phyloP scores from a whole-genome alignment of 2,329 filamentous ascomycete genomes.

The Lasiodiplodia gonubiensis region DNA sequence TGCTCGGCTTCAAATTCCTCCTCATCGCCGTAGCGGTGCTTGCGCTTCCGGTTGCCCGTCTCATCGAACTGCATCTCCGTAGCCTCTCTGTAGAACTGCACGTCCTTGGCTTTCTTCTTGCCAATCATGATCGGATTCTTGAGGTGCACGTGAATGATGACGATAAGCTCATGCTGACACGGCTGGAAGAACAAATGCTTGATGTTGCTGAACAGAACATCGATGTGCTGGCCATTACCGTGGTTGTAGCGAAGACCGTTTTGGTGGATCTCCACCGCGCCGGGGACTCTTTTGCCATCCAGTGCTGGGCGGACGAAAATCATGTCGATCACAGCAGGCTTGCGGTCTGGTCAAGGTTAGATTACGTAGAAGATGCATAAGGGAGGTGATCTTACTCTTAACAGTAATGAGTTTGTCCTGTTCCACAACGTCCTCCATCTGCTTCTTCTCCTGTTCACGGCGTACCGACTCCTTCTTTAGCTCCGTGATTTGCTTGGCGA shows the following conservation, averaged over 20 bases:
- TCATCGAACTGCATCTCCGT: slow-evolving; percentile 99
- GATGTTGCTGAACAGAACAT: slow-evolving; percentile 97
- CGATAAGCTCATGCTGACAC: slow-evolving; percentile 92
- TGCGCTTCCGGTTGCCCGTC: slow-evolving; percentile 95
- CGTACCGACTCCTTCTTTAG: slow-evolving; percentile 92
- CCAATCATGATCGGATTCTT: slow-evolving; percentile 98
- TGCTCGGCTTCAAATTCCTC: slow-evolving; percentile 99
- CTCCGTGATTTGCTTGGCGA: slow-evolving; percentile 91
- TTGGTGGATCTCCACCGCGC: slow-evolving; percentile 96
- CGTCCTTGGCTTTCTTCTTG: slow-evolving; percentile 98
- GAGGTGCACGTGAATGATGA: slow-evolving; percentile 96
- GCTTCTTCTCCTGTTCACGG: slow-evolving; percentile 98
- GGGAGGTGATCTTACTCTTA: slow-evolving; percentile 67
- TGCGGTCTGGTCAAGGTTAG: slow-evolving; percentile 68
- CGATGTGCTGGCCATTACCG: slow-evolving; percentile 79
- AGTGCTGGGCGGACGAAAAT: slow-evolving; percentile 94
- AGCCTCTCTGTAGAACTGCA: slow-evolving; percentile 97
- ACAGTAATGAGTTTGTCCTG: slow-evolving; percentile 97
- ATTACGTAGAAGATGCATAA: background rate
- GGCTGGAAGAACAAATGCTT: slow-evolving; percentile 99
- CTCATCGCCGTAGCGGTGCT: slow-evolving; percentile 96
- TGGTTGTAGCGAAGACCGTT: slow-evolving; percentile 94
- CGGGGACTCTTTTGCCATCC: slow-evolving; percentile 95
- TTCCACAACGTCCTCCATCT: slow-evolving; percentile 98
- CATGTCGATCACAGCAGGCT: slow-evolving; percentile 87